phyloP scores from a whole-genome alignment of 2,329 filamentous ascomycete species.

The Talaromyces pinophilus region DNA sequence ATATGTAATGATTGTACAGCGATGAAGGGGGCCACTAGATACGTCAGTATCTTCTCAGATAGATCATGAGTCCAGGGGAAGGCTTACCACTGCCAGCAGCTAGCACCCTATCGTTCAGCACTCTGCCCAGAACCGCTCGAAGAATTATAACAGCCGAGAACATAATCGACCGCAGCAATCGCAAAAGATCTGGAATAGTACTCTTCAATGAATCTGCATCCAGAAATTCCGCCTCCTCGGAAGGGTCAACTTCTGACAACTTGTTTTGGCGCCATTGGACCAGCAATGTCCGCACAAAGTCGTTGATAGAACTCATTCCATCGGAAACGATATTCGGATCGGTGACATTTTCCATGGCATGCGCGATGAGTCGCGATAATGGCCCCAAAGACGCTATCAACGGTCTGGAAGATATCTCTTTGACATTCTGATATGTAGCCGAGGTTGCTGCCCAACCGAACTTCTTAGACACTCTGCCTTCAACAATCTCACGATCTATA shows the following conservation, averaged over 20 bases:
- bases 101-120: slow-evolving; percentile 58
- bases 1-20: slow-evolving; percentile 71
- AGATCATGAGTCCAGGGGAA: neutral
- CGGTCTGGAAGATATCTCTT: slow-evolving; percentile 58
- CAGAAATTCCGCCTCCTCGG: slow-evolving; percentile 65
- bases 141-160: slow-evolving; percentile 74
- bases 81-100: slow-evolving; percentile 54
- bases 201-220: slow-evolving; percentile 64
- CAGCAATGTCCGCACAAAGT: slow-evolving; percentile 66
- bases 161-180: slow-evolving; percentile 70
- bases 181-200: slow-evolving; percentile 73
- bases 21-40: slow-evolving; percentile 61
- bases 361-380: slow-evolving; percentile 63
- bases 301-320: slow-evolving; percentile 61
- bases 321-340: slow-evolving; percentile 48
- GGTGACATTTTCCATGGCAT: slow-evolving; percentile 59
- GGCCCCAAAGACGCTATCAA: slow-evolving; percentile 63
- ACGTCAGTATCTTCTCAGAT: slow-evolving; percentile 18
- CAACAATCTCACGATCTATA: slow-evolving; percentile 67
- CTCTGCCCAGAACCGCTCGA: slow-evolving; percentile 70
- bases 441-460: slow-evolving; percentile 68
- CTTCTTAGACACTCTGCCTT: slow-evolving; percentile 51
- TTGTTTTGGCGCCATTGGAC: slow-evolving; percentile 74
- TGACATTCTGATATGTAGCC: slow-evolving; percentile 58
- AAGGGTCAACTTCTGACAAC: slow-evolving; percentile 69